Evolutionary conservation across 129 eudicot genomes (phyloP).

Genomic region (Helianthus tuberosus): DNA sequence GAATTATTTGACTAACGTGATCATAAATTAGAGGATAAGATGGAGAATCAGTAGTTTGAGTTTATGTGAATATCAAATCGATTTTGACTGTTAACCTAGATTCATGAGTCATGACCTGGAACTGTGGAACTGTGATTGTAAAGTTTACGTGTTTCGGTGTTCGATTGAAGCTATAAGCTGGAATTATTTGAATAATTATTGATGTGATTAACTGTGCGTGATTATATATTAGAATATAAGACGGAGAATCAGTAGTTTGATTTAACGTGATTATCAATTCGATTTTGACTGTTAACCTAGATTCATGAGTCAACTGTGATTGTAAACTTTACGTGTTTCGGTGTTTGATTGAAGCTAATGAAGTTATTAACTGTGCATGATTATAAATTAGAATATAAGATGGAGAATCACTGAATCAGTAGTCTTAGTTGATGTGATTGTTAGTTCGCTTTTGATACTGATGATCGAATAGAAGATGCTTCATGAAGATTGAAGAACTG

Average conservation of each 20-base stretch:
- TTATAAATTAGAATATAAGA: too few relatives aligned
- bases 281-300: neutral
- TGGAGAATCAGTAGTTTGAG: neutral
- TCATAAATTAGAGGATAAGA: too few relatives aligned
- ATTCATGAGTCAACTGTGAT: neutral
- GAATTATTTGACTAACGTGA: neutral
- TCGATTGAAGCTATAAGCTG: neutral
- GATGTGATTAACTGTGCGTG: neutral
- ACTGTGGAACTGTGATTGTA: neutral
- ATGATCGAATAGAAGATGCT: too few relatives aligned
- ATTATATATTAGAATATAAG: neutral
- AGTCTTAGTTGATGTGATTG: too few relatives aligned
- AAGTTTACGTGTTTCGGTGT: neutral
- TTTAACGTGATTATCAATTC: neutral
- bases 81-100: neutral
- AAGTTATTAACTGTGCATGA: too few relatives aligned
- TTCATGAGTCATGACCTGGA: neutral
- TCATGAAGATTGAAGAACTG: too few relatives aligned
- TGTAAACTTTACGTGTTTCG: too few relatives aligned
- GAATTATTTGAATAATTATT: neutral
- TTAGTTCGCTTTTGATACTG: too few relatives aligned
- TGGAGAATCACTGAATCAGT: too few relatives aligned
- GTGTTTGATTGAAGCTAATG: too few relatives aligned
- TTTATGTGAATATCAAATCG: too few relatives aligned
- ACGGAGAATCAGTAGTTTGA: neutral